Conservation (phyloP, 2,329 filamentous ascomycete species). For the Neofusicoccum cordaticola region DNA sequence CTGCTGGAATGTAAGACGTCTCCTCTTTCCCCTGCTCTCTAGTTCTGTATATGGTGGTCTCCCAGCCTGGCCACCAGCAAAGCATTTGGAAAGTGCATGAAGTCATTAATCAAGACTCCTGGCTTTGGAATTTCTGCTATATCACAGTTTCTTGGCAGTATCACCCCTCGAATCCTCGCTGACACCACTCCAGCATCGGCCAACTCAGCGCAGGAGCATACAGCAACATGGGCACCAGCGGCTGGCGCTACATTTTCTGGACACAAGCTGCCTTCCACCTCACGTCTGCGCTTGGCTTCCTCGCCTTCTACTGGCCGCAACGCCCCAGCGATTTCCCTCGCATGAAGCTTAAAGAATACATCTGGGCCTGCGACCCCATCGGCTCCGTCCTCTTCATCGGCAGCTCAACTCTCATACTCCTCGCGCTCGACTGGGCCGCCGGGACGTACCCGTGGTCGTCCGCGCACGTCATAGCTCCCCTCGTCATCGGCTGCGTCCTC, state of each 20-base stretch:
- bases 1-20: constrained; percentile 50
- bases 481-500: constrained; percentile 36
- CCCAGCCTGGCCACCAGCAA: too few species aligned
- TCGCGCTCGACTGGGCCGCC: constrained; percentile 41
- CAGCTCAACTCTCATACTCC: constrained; percentile 33
- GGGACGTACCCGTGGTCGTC: constrained; percentile 34
- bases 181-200: constrained; percentile 41
- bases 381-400: constrained; percentile 38
- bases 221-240: constrained; percentile 46
- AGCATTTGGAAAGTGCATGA: too few species aligned
- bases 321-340: constrained; percentile 38
- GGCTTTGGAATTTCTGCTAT: too few species aligned
- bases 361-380: constrained; percentile 28
- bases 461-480: constrained; percentile 34
- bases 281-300: constrained; percentile 47
- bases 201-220: constrained; percentile 52
- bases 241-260: constrained; percentile 60
- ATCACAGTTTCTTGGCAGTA: too few species aligned
- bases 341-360: constrained; percentile 39
- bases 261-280: constrained; percentile 56
- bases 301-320: constrained; percentile 49
- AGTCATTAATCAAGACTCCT: too few species aligned
- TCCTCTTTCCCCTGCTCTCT: constrained; percentile 22
- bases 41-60: too few species aligned
- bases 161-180: too few species aligned